phyloP scores from a whole-genome alignment of 1,139 yeast genomes.

The Wickerhamiella pararugosa region DNA sequence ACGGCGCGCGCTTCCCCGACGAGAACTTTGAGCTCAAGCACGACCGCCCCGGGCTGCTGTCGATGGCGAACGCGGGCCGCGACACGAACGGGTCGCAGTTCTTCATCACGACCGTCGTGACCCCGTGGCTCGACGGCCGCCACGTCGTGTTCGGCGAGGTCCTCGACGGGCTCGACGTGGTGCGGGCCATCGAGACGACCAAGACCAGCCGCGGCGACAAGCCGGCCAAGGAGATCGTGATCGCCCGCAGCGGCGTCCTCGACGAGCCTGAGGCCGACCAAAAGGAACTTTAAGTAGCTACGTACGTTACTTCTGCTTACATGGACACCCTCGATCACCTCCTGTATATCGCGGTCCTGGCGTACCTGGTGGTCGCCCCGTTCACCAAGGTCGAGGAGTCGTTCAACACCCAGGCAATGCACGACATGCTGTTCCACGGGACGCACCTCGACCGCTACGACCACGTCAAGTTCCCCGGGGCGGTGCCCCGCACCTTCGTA shows the following conservation, averaged over 20 bases:
- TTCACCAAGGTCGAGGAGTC: slow-evolving; percentile 91
- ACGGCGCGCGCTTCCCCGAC: slow-evolving; percentile 76
- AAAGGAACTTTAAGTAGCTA: slow-evolving; percentile 1
- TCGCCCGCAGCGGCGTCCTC: slow-evolving; percentile 71
- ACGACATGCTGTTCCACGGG: slow-evolving; percentile 64
- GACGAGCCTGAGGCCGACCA: slow-evolving; percentile 3
- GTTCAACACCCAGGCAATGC: slow-evolving; percentile 78
- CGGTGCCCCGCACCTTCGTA: slow-evolving; percentile 71
- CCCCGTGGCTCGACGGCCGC: slow-evolving; percentile 86
- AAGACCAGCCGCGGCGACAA: slow-evolving; percentile 63
- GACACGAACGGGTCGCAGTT: slow-evolving; percentile 95
- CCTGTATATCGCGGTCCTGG: slow-evolving; percentile 17
- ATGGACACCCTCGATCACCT: slow-evolving; percentile 11
- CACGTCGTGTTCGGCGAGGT: slow-evolving; percentile 97
- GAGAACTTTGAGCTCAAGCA: slow-evolving; percentile 78
- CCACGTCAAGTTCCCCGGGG: slow-evolving; percentile 72
- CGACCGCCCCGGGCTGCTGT: slow-evolving; percentile 63
- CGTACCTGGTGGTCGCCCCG: slow-evolving; percentile 45
- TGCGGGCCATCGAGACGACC: slow-evolving; percentile 57
- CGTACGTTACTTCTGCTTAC: not conserved
- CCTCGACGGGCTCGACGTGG: slow-evolving; percentile 68
- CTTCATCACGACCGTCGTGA: slow-evolving; percentile 82
- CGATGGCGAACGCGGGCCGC: slow-evolving; percentile 96
- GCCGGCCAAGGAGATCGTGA: slow-evolving; percentile 51
- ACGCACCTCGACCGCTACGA: slow-evolving; percentile 37